Evolutionary conservation across 1,139 yeast genomes (phyloP).

Genomic region (Geotrichum carabidarum): DNA sequence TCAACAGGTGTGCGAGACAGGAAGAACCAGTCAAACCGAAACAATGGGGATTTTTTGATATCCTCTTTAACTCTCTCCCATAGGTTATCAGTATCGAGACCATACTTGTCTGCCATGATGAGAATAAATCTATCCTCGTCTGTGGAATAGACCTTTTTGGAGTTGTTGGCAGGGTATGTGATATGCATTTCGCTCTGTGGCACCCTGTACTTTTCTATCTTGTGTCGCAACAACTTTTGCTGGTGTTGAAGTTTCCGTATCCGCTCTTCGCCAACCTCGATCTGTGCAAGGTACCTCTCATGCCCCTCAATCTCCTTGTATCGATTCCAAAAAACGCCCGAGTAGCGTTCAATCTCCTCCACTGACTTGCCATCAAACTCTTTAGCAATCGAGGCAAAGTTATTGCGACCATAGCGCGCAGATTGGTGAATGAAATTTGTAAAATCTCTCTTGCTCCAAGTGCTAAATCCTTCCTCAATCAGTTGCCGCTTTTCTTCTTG

Average conservation of each 20-base stretch:
- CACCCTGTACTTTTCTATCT: slow-evolving; percentile 57
- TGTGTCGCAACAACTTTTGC: slow-evolving; percentile 57
- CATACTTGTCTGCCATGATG: slow-evolving; percentile 67
- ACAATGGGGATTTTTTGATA: slow-evolving; percentile 63
- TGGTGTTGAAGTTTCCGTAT: slow-evolving; percentile 60
- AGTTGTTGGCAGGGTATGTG: slow-evolving; percentile 77
- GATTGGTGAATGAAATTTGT: slow-evolving; percentile 77
- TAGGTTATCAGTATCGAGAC: slow-evolving; percentile 69
- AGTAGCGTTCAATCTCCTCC: slow-evolving; percentile 70
- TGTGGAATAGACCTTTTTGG: slow-evolving; percentile 78
- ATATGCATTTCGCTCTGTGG: slow-evolving; percentile 79
- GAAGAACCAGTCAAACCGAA: slow-evolving; percentile 87
- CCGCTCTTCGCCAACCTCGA: slow-evolving; percentile 84
- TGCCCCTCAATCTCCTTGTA: slow-evolving; percentile 73
- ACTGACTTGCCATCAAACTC: slow-evolving; percentile 58
- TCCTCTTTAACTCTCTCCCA: slow-evolving; percentile 78
- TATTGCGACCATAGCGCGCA: slow-evolving; percentile 74
- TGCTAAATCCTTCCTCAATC: slow-evolving; percentile 61
- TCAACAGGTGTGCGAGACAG: slow-evolving; percentile 84
- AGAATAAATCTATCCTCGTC: slow-evolving; percentile 82
- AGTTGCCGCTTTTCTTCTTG: slow-evolving; percentile 55
- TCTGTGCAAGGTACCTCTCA: slow-evolving; percentile 77
- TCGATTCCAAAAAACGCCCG: slow-evolving; percentile 71
- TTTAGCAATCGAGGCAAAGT: slow-evolving; percentile 56
- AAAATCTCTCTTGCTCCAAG: slow-evolving; percentile 89